These are phyloP conservation scores for Brettanomyces nanus DNA, from an alignment of 805 yeast species.

Conservation along the genomic window DNA sequence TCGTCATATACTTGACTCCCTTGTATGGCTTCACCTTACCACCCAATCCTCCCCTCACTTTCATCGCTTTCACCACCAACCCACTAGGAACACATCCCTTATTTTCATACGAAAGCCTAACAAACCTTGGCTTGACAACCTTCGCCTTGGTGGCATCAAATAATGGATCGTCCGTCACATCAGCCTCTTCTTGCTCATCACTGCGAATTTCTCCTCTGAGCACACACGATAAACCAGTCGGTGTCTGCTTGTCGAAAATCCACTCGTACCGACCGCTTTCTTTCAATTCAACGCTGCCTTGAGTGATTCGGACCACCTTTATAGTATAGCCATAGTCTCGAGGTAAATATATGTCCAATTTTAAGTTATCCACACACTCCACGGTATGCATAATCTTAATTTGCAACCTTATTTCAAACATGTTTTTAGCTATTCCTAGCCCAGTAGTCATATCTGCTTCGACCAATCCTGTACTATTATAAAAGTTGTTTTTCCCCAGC, in stretches of 20 bases:
- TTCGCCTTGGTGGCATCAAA: slow-evolving; percentile 7
- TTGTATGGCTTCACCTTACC: slow-evolving; percentile 71
- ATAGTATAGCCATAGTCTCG: slow-evolving; percentile 26
- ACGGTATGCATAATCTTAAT: slow-evolving; percentile 38
- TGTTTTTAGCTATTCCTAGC: slow-evolving; percentile 43
- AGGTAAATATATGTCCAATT: slow-evolving; percentile 29
- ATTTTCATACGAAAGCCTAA: slow-evolving; percentile 45
- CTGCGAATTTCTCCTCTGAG: slow-evolving; percentile 43
- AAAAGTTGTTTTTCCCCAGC: slow-evolving; percentile 10
- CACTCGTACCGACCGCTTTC: slow-evolving; percentile 53
- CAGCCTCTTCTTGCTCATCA: slow-evolving; percentile 6
- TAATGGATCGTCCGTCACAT: neutral
- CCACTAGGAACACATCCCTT: slow-evolving; percentile 75
- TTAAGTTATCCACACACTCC: slow-evolving; percentile 39
- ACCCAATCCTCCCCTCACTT: slow-evolving; percentile 47
- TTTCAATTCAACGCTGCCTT: slow-evolving; percentile 62
- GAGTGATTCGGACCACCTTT: slow-evolving; percentile 56
- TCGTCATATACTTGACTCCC: slow-evolving; percentile 79
- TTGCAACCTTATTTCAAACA: slow-evolving; percentile 51
- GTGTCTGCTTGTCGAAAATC: slow-evolving; percentile 51
- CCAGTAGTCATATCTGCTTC: slow-evolving; percentile 46
- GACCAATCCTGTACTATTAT: slow-evolving; percentile 42
- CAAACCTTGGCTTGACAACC: slow-evolving; percentile 31
- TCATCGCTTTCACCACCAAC: slow-evolving; percentile 55
- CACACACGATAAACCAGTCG: slow-evolving; percentile 60